Percentiles rank a stretch among this genome's conserved stretches.
These are phyloP conservation scores for Venturiaceae sp. DNA, from an alignment of 2,329 filamentous ascomycete genomes.

Conservation along the genomic window DNA sequence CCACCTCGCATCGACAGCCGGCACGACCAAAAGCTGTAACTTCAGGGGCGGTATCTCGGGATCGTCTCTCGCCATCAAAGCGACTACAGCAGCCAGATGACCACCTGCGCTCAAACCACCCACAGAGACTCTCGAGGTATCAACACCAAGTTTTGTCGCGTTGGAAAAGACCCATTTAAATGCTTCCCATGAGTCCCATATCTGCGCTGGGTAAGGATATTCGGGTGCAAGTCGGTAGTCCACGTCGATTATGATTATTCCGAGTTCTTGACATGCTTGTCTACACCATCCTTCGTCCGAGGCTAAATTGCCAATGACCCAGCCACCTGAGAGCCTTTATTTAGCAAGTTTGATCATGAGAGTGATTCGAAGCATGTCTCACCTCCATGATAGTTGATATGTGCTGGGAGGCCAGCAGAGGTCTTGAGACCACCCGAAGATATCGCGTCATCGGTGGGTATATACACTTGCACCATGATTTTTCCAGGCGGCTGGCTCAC, in stretches of 20 bases:
- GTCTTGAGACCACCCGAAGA: background rate
- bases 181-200: background rate
- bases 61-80: constrained; percentile 10
- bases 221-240: background rate
- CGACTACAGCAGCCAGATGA: constrained; percentile 11
- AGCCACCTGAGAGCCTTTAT: background rate
- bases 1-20: constrained; percentile 19
- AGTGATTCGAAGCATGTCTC: too few species aligned
- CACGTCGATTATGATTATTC: background rate
- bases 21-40: constrained; percentile 19
- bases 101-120: constrained; percentile 39
- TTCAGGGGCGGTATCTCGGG: background rate
- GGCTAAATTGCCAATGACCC: background rate
- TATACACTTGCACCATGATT: background rate
- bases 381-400: background rate
- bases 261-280: background rate
- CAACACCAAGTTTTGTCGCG: constrained; percentile 27
- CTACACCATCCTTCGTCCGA: background rate
- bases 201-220: background rate
- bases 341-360: background rate
- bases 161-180: constrained; percentile 23
- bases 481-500: background rate
- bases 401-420: background rate
- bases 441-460: background rate
- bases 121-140: constrained; percentile 33